Evolutionary conservation across 306 rosid genomes (phyloP), one percentile per base, ranked within the genome.

Genomic region (Cicer bijugum): DNA sequence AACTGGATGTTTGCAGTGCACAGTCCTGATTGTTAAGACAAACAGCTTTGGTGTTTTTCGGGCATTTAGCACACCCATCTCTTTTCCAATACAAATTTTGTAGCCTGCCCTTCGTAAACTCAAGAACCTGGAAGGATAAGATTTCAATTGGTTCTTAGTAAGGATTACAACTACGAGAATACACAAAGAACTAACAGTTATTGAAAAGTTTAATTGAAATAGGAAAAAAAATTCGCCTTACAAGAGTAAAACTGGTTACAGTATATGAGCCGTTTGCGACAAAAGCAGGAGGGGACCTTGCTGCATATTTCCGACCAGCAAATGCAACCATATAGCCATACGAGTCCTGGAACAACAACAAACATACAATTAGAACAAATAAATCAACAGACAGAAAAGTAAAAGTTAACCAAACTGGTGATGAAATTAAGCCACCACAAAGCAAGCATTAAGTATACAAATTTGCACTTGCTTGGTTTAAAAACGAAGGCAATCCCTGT

Each of bases 171-270:
- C 57, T 55, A 35, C 33, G 12, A 75, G 52, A 53, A 60, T 59
- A 5, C 11, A 40, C n/a, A 76, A 53, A 16, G 38, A 79, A 70
- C 39, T 1, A 16, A 20, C 2, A 48, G n/a, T 47, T 71, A 78
- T 42, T 17, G 20, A 57, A 75, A 82, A 61, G 33, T 23, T 0
- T 45, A 5, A 7, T 28, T 38, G 2, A 62, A 63, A 52, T 12
- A 4, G 20, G 6, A 37, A 35, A 33, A 33, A 17, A 9, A 52
- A 63, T 68, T 16, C 42, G 64, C 15, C 92, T 82, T 88, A 93
- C 98, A 46, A 93, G 96, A 61, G 98, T 93, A 75, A 88, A 93
- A 88, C 98, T 93, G 81, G 97, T 91, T 42, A 93, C 89, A 20
- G 86, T 91, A 73, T 62, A 87, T 38, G 91, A 55, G 45, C 70